Evolutionary conservation across 768 basidiomycete genomes (phyloP).

Genomic region (Ramaria sp.): DNA sequence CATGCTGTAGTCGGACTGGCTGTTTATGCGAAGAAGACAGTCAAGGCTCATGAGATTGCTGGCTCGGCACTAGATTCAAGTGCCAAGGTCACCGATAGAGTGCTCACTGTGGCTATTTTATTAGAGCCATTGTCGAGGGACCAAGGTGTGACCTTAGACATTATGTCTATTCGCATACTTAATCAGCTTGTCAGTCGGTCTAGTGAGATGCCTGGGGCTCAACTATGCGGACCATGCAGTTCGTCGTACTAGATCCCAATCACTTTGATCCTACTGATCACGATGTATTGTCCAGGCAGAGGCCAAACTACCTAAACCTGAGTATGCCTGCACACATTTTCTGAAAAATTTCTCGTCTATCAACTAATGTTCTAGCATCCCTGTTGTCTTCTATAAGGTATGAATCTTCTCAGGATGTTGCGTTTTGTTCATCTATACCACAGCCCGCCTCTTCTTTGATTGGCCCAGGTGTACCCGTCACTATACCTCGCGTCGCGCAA

Average conservation of each 20-base stretch:
- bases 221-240: constrained; percentile 84
- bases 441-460: constrained; percentile 53
- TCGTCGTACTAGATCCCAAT: constrained; percentile 18
- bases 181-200: constrained; percentile 44
- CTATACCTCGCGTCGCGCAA: constrained; percentile 57
- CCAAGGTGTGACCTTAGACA: constrained; percentile 6
- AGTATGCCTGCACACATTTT: constrained; percentile 28
- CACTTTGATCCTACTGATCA: not conserved
- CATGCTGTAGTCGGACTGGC: constrained; percentile 41
- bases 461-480: constrained; percentile 55
- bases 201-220: constrained; percentile 67
- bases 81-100: constrained; percentile 48
- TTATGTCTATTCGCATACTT: not conserved
- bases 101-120: constrained; percentile 62
- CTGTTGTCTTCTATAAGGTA: constrained; percentile 66
- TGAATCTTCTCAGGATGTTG: not conserved
- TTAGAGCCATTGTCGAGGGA: constrained; percentile 49
- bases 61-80: constrained; percentile 59
- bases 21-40: constrained; percentile 37
- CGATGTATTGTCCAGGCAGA: constrained; percentile 38
- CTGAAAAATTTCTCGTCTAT: not conserved
- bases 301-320: constrained; percentile 49
- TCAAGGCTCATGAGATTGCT: constrained; percentile 62
- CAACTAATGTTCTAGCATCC: constrained; percentile 32
- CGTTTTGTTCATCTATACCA: not conserved